phyloP scores from a whole-genome alignment of 768 basidiomycete species.

The Peribolospora baueri region DNA sequence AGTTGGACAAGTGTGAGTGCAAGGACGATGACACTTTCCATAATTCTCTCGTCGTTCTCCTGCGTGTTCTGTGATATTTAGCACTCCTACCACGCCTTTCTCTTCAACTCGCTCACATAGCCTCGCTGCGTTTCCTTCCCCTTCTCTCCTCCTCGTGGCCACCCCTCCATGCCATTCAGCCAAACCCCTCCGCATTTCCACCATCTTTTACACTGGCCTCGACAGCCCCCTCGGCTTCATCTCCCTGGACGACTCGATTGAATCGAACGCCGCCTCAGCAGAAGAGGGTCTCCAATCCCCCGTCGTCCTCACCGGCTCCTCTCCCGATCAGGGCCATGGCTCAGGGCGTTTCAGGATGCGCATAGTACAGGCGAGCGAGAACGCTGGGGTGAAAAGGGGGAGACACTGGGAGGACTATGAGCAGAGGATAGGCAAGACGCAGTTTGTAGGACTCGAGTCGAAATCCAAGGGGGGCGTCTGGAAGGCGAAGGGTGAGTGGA shows the following conservation, averaged over 20 bases:
- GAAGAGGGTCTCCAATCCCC: conserved; percentile 47
- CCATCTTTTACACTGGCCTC: conserved; percentile 65
- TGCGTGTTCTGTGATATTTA: conserved; percentile 16
- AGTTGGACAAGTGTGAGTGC: conserved; percentile 8
- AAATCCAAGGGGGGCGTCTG: conserved; percentile 39
- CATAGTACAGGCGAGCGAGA: conserved; percentile 48
- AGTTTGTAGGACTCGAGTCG: conserved; percentile 37
- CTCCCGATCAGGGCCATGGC: conserved; percentile 49
- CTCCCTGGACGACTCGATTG: conserved; percentile 33
- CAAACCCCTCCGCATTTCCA: conserved; percentile 38
- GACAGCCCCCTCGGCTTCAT: conserved; percentile 57
- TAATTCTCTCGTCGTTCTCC: not conserved
- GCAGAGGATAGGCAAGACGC: conserved; percentile 42
- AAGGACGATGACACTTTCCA: no score
- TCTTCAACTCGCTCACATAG: conserved; percentile 17
- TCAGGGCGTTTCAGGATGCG: conserved; percentile 52
- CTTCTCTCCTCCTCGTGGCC: not conserved
- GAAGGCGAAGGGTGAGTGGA: conserved; percentile 47
- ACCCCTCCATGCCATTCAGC: conserved; percentile 5
- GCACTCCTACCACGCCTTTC: conserved; percentile 60
- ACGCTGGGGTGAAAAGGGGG: conserved; percentile 32
- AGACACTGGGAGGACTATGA: conserved; percentile 34
- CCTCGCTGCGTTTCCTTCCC: conserved; percentile 22
- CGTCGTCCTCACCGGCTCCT: conserved; percentile 43
- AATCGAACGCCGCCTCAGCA: not conserved